Base-by-base conservation (phyloP, 495 filamentous ascomycete genomes). In the Trichoderma reesei region DNA sequence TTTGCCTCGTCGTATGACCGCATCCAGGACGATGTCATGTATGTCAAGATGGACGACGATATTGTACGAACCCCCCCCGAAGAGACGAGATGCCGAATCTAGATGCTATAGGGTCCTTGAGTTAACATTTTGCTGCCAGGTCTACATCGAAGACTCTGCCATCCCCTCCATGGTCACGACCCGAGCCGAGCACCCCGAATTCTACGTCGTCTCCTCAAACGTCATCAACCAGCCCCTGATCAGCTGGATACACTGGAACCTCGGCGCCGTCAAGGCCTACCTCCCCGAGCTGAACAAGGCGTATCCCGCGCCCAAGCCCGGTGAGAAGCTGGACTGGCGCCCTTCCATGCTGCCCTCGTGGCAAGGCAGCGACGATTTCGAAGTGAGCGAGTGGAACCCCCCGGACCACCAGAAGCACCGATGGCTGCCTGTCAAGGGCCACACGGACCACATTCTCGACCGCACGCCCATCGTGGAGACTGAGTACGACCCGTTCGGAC, bases 151-250 rank as follows among this genome's bases (percentile, higher is more conserved):
- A 65, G 78, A 81, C 46, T 69, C 74, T 56, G 72, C 76, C 59
- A 79, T 82, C 56, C 71, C 78, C 3, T 73, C 73, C 1, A 72
- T 82, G 3, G 73, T 82, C 42, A 78, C 78, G 46, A 79, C 78
- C 11, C 72, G 73, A 63, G 59, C 79, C 18, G 71, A 77, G 14
- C 70, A 79, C 46, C 76, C 76, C 7, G 71, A 72, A 37, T 70
- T 72, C 4, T 65, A 72, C 38, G 71, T 78, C 36, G 73, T 82
- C 1, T 79, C 78, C 1, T 78, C 78, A 16, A 82, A 82, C 61
- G 73, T 80, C 44, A 70, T 80, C 44, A 80, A 80, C 64, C 70
- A 71, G 39, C 73, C 73, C 5, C 66, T 67, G 18, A 68, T 74
- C 5, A 67, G 67, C 64, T 78, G 73, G 73, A 63, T 78, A 13